Base-by-base conservation (phyloP, 331 rosid genomes). In the Quercus lobata region DNA sequence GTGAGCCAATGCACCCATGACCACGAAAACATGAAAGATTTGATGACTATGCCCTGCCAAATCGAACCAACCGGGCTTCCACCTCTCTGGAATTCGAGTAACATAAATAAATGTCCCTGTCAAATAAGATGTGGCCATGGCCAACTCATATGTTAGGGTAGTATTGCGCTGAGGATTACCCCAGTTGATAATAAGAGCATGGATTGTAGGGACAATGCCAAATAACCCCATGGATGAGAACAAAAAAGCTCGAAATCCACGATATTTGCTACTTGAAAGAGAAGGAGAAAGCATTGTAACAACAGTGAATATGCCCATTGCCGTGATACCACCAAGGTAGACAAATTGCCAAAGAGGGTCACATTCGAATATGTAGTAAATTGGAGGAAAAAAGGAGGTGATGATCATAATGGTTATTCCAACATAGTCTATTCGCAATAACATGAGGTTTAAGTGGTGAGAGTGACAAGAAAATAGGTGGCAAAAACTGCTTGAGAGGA, bases 401-500 rank as follows among this genome's bases (percentile, higher is more conserved):
- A 96, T 93, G 89, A 96, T 96, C 99, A 96, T 96, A 54, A 83
- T 86, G 60, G 89, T 81, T 73, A 96, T 96, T 9, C 99, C 99
- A 0, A 88, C 90, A 53, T 90, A 96, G 82, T 96, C 99, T 1
- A 93, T 78, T 82, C 97, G 57, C 55, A 93, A 60, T 7, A 96
- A 86, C 17, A 88, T 62, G 29, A 89, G 73, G 89, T 87, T 96
- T 18, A 93, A 54, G 18, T 75, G 69, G 57, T 73, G 93, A 7
- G 98, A 93, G 80, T 96, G 98, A 75, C 99, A 96, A 2, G 90
- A 96, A 65, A 96, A 96, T 76, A 96, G 96, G 87, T 96, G 99
- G 87, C 99, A 96, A 25, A 82, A 80, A 90, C 90, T 91, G 92
- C 99, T 96, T 1, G 98, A 96, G 80, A 93, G 79, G 12, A 96